phyloP scores from a whole-genome alignment of 1,139 yeast species.

The Kurtzmaniella natalensis region DNA sequence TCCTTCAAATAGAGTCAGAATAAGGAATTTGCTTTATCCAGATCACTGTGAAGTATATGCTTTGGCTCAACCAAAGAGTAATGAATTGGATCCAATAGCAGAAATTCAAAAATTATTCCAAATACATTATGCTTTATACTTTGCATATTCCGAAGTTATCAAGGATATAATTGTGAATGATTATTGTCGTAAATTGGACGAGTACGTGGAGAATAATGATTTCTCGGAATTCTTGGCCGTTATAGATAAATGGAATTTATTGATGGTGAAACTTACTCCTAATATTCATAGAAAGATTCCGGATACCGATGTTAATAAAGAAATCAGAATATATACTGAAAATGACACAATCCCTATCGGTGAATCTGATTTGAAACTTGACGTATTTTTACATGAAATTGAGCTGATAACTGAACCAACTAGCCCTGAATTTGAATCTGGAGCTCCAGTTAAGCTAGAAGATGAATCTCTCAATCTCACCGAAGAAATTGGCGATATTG shows the following conservation, averaged over 20 bases:
- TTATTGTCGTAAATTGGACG: slow-evolving; percentile 28
- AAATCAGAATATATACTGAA: slow-evolving; percentile 22
- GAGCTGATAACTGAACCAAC: slow-evolving; percentile 6
- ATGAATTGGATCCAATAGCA: slow-evolving; percentile 64
- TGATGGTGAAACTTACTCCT: slow-evolving; percentile 37
- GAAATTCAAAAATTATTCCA: slow-evolving; percentile 59
- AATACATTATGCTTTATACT: slow-evolving; percentile 39
- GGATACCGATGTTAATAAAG: slow-evolving; percentile 30
- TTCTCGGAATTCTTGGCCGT: slow-evolving; percentile 31
- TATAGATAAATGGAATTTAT: slow-evolving; percentile 40
- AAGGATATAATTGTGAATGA: slow-evolving; percentile 32
- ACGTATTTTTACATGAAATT: slow-evolving; percentile 23
- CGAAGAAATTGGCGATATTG: no score
- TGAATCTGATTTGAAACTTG: slow-evolving; percentile 21
- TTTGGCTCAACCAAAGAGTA: slow-evolving; percentile 44
- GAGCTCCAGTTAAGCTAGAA: slow-evolving; percentile 1
- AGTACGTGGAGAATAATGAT: slow-evolving; percentile 29
- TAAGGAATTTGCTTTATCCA: slow-evolving; percentile 38
- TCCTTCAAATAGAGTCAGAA: slow-evolving; percentile 29
- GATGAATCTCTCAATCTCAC: no score
- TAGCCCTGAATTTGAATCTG: slow-evolving; percentile 10
- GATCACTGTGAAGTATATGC: slow-evolving; percentile 38
- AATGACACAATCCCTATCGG: slow-evolving; percentile 15
- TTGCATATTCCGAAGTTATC: slow-evolving; percentile 33
- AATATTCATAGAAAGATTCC: slow-evolving; percentile 10